Conservation (phyloP, 805 yeast genomes). For the Saccharomycopsis olivae region DNA sequence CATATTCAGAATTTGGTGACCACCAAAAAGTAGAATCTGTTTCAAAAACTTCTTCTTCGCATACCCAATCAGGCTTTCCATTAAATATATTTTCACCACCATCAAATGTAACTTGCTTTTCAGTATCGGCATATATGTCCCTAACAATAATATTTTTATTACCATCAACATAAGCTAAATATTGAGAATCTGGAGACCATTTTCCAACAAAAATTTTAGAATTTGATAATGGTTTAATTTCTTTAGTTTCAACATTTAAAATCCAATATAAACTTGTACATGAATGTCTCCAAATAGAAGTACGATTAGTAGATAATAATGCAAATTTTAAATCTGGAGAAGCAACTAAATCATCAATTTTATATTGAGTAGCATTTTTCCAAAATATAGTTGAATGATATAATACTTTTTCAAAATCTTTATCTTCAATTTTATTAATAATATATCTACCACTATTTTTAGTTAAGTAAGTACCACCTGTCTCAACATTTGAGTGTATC, state of each 20-base stretch:
- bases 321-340: slow-evolving; percentile 58
- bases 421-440: slow-evolving; percentile 29
- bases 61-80: slow-evolving; percentile 77
- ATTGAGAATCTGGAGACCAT: slow-evolving; percentile 67
- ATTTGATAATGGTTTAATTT: slow-evolving; percentile 20
- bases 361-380: slow-evolving; percentile 30
- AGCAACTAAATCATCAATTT: slow-evolving; percentile 45
- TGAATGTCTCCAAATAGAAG: slow-evolving; percentile 50
- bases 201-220: slow-evolving; percentile 32
- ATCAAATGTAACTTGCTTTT: slow-evolving; percentile 34
- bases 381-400: slow-evolving; percentile 31
- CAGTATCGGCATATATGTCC: slow-evolving; percentile 15
- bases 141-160: slow-evolving; percentile 57
- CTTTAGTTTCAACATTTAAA: slow-evolving; percentile 24
- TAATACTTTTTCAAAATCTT: slow-evolving; percentile 35
- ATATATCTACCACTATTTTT: slow-evolving; percentile 37
- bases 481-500: slow-evolving; percentile 40
- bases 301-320: slow-evolving; percentile 47
- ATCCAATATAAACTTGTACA: slow-evolving; percentile 34
- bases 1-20: slow-evolving; percentile 49
- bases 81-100: slow-evolving; percentile 45
- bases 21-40: slow-evolving; percentile 60
- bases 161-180: slow-evolving; percentile 51
- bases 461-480: slow-evolving; percentile 57
- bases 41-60: slow-evolving; percentile 67